Conservation (phyloP, 1,284 basidiomycete genomes). For the Tilletia indica region DNA sequence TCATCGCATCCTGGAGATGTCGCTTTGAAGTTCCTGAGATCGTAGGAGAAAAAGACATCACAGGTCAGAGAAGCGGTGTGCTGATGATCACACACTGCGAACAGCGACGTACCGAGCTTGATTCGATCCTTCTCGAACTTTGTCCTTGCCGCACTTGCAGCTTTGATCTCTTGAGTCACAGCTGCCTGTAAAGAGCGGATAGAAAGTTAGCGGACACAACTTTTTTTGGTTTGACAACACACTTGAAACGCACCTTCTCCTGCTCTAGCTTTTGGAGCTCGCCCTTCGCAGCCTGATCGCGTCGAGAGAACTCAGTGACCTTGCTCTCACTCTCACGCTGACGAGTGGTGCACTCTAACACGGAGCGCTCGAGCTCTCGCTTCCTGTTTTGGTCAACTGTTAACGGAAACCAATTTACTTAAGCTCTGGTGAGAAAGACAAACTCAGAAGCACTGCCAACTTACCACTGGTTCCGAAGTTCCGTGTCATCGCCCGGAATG, state of each 20-base stretch:
- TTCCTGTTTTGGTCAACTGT: slow-evolving; percentile 39
- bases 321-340: not conserved
- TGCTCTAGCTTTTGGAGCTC: not conserved
- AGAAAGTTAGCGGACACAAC: not conserved
- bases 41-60: not conserved
- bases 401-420: not conserved
- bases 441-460: not conserved
- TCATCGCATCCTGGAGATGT: not conserved
- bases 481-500: slow-evolving; percentile 39
- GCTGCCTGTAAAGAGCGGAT: not conserved
- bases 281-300: not conserved
- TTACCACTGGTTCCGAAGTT: slow-evolving; percentile 32
- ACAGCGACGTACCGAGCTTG: slow-evolving; percentile 2
- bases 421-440: not conserved
- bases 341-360: slow-evolving; percentile 26
- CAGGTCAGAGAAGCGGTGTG: not conserved
- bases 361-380: slow-evolving; percentile 25
- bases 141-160: not conserved
- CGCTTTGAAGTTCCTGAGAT: not conserved
- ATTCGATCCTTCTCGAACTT: not conserved
- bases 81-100: not conserved
- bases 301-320: not conserved
- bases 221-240: not conserved
- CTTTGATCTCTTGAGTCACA: not conserved
- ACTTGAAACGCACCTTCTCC: not conserved